Evolutionary conservation across 73 alveolate genomes (phyloP), one percentile per base, ranked within the genome.

Genomic region (Paramecium biaurelia): DNA sequence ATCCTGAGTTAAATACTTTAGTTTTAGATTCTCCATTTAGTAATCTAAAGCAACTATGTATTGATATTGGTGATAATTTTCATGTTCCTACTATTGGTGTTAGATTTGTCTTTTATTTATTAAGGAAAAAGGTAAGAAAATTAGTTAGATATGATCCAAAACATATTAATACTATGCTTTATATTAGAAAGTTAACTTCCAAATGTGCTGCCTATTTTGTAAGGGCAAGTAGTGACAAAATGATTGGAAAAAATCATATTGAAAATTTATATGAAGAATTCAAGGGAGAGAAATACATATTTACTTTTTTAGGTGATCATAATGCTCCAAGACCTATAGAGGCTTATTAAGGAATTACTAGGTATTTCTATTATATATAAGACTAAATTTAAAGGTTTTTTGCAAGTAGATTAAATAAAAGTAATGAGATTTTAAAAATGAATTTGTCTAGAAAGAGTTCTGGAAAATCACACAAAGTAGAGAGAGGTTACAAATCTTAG

Each of bases 1-100:
- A 93, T 47, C 96, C 95, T 32, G 86, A 92, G 7, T 89, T 96
- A 26, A 95, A 96, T 26, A 97, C 95, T 10, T 56, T 96, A 89
- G 98, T 96, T 14, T 87, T 96, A 1, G 99, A 97, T 92, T 93
- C 98, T 32, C 98, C 98, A 47, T 97, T 97, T 90, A 85, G 96
- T 38, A 93, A 95, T 86, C 34, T 79, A 42, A 79, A 79, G 47
- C 23, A 79, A 45, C 45, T 79, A 4, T 79, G 90, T 8, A 79
- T 79, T 24, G 90, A 79, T 43, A 79, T 79, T 79, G 90, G 90
- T 11, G 74, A 79, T 26, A 43, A 79, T 21, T 79, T 79, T 79
- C 90, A 79, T 47, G 90, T 79, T 79, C 90, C 90, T 20, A 45
- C 70, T 0, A 7, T 79, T 37, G 90, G 90, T 11, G 74, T 47